Conservation (phyloP, 352 stramenopile species). For the Aphanomyces cochlioides region DNA sequence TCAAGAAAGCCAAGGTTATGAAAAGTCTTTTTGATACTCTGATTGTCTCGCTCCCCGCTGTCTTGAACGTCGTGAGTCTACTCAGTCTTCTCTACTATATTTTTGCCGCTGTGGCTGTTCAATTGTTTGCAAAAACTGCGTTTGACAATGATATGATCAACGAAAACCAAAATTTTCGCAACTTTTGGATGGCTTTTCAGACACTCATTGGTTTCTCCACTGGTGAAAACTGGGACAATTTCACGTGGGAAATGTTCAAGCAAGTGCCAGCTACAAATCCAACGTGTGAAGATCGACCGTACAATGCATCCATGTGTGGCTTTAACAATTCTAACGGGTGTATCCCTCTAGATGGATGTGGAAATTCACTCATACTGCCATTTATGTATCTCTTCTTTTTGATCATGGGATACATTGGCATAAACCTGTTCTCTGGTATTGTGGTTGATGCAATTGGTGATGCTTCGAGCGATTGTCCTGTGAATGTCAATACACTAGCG, state of each 20-base stretch:
- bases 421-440: slow-evolving; percentile 71
- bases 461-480: slow-evolving; percentile 12
- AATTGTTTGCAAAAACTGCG: slow-evolving; percentile 87
- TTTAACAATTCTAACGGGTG: slow-evolving; percentile 50
- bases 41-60: slow-evolving; percentile 74
- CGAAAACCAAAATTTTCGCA: slow-evolving; percentile 82
- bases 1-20: slow-evolving; percentile 71
- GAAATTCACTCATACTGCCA: slow-evolving; percentile 48
- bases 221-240: slow-evolving; percentile 89
- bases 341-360: slow-evolving; percentile 68
- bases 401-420: slow-evolving; percentile 55
- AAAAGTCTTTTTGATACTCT: slow-evolving; percentile 88
- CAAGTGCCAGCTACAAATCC: slow-evolving; percentile 40
- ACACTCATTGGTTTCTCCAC: slow-evolving; percentile 84
- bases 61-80: slow-evolving; percentile 83
- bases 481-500: slow-evolving; percentile 66
- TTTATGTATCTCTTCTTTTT: slow-evolving; percentile 85
- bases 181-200: slow-evolving; percentile 61
- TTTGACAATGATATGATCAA: slow-evolving; percentile 59
- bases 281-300: slow-evolving; percentile 41
- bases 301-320: slow-evolving; percentile 55
- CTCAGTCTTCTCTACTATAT: slow-evolving; percentile 91
- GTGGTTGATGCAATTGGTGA: slow-evolving; percentile 58
- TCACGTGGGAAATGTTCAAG: slow-evolving; percentile 84
- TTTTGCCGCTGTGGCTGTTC: slow-evolving; percentile 84